Conservation (phyloP, 495 filamentous ascomycete species). For the Hypoxylon lienhwacheense region DNA sequence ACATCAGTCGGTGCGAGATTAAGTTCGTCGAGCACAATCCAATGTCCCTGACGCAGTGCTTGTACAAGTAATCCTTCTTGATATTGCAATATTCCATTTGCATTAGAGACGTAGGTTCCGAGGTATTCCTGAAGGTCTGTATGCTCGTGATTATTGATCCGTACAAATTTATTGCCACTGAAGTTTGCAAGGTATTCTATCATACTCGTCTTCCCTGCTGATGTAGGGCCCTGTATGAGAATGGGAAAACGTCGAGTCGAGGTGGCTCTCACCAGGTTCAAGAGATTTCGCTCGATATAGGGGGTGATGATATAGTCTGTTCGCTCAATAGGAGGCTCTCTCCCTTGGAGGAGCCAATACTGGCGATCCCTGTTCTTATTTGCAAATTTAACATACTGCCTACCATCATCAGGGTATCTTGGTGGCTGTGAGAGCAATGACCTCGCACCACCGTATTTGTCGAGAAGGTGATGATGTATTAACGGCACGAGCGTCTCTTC, state of each 20-base stretch:
- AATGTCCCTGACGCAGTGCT: slow-evolving; percentile 88
- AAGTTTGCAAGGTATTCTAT: slow-evolving; percentile 95
- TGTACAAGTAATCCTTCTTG: slow-evolving; percentile 94
- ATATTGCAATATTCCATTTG: slow-evolving; percentile 80
- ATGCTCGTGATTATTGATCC: slow-evolving; percentile 99
- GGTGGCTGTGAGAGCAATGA: slow-evolving; percentile 74
- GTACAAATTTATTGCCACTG: slow-evolving; percentile 93
- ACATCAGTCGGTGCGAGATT: slow-evolving; percentile 97
- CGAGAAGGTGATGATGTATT: slow-evolving; percentile 78
- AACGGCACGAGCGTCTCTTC: slow-evolving; percentile 75
- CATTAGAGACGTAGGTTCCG: slow-evolving; percentile 85
- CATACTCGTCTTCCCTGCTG: slow-evolving; percentile 98
- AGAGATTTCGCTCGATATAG: slow-evolving; percentile 88
- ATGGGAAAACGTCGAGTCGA: slow-evolving; percentile 92
- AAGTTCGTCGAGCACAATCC: slow-evolving; percentile 97
- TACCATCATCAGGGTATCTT: slow-evolving; percentile 71
- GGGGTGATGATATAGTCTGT: slow-evolving; percentile 94
- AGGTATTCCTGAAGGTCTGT: slow-evolving; percentile 98
- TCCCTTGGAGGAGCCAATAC: slow-evolving; percentile 87
- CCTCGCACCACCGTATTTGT: slow-evolving; percentile 63
- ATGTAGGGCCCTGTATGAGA: slow-evolving; percentile 95
- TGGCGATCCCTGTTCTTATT: slow-evolving; percentile 64
- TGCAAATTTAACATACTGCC: slow-evolving; percentile 76
- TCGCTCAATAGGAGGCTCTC: slow-evolving; percentile 65
- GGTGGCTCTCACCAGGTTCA: slow-evolving; percentile 89